Evolutionary conservation across 345 rosid species (phyloP), one percentile per base, ranked within the genome.

Genomic region (Jatropha curcas): DNA sequence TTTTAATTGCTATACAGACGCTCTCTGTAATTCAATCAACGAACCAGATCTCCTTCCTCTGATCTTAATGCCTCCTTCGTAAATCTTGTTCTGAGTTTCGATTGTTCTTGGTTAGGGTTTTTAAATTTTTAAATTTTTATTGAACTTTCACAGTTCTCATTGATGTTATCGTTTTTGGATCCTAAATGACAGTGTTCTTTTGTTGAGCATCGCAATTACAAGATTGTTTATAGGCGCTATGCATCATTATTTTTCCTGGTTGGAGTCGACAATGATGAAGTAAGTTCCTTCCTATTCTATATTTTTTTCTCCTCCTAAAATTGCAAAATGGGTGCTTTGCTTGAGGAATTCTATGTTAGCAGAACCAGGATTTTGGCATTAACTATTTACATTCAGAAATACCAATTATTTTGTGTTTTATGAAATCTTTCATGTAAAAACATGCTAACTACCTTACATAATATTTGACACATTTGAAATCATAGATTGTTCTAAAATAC

Each of bases 151-250:
- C 51, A 43, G 35, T 24, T 30, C n/a, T 20, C 5, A 59, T 41
- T 55, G 27, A 65, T 39, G 22, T 59, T 64, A 41, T 34, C 34
- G 46, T 50, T 13, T n/a, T 45, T 22, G 70, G 28, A 48, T 30
- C 27, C 24, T 30, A 30, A 68, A 60, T 69, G 19, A 60, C 89
- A 92, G 99, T 95, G 99, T 83, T 95, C 99, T 1, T 95, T 92
- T 73, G 99, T 92, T 10, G 99, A 91, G 88, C 99, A 92, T 82
- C 97, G 99, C 68, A 95, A 89, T 80, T 89, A 92, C 92, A 95
- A 95, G 83, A 91, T 92, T 53, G 97, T 95, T 22, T 95, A 95
- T 76, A 82, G 97, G 74, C 94, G 98, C 50, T 95, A 95, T 51
- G 99, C 98, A 3, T 95, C 98, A 17, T 85, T 96, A 30, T 96